Evolutionary conservation across 106 monocot species (phyloP).

Genomic region (Narthecium ossifragum): DNA sequence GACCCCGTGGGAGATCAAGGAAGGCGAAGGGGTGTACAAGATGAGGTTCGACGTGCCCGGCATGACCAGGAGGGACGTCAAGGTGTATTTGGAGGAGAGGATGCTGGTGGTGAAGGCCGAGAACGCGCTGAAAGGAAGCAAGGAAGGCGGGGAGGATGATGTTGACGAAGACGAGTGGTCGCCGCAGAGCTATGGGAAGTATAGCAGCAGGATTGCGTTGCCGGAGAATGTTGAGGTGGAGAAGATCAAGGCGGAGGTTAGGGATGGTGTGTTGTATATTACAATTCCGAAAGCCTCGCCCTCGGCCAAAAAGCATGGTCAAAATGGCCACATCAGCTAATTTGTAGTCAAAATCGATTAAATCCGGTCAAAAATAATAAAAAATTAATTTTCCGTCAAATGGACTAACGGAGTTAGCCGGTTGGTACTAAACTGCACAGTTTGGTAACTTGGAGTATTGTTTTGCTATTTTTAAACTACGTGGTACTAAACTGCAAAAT

Average conservation of each 20-base stretch:
- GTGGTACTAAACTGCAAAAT: too few species aligned
- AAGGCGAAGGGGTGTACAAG: slow-evolving; percentile 42
- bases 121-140: slow-evolving; percentile 15
- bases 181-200: slow-evolving; percentile 35
- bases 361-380: too few species aligned
- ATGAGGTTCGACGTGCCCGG: slow-evolving; percentile 68
- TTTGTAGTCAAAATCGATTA: too few species aligned
- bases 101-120: slow-evolving; percentile 55
- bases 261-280: slow-evolving; percentile 56
- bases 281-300: slow-evolving; percentile 30
- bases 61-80: slow-evolving; percentile 47
- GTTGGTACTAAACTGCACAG: too few species aligned
- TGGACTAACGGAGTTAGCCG: too few species aligned
- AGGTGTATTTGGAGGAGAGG: slow-evolving; percentile 46
- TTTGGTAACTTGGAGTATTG: too few species aligned
- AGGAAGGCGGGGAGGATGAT: slow-evolving; percentile 2
- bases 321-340: too few species aligned
- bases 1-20: slow-evolving; percentile 68
- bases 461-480: too few species aligned
- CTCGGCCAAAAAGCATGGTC: too few species aligned
- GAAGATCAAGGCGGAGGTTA: slow-evolving; percentile 57
- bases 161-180: slow-evolving; percentile 28
- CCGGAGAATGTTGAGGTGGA: slow-evolving; percentile 45
- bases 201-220: slow-evolving; percentile 42
- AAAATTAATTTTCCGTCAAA: too few species aligned